Evolutionary conservation across 2,329 filamentous ascomycete species (phyloP).

Genomic region (Fusarium sp.): DNA sequence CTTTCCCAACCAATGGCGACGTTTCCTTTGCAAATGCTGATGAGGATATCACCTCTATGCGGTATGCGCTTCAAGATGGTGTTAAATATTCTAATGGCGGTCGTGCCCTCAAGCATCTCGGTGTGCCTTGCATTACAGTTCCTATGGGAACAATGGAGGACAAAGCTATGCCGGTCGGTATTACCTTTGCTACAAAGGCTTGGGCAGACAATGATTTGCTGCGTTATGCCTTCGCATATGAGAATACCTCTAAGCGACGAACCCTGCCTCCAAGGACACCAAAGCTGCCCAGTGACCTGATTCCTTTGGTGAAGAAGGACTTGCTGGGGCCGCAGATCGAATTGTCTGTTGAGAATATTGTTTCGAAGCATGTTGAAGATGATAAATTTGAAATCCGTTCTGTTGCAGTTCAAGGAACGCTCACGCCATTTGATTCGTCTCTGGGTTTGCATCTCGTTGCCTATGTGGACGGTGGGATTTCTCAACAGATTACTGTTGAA

Average conservation of each 20-base stretch:
- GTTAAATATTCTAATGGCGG: slow-evolving; percentile 66
- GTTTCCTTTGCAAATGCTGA: slow-evolving; percentile 62
- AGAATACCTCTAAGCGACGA: background rate
- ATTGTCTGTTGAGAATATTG: too few relatives aligned
- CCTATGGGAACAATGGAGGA: slow-evolving; percentile 62
- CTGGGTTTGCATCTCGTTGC: too few relatives aligned
- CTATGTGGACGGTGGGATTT: too few relatives aligned
- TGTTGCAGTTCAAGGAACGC: too few relatives aligned
- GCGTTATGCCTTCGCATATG: slow-evolving; percentile 37
- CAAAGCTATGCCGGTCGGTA: slow-evolving; percentile 61
- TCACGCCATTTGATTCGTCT: too few relatives aligned
- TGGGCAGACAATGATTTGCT: slow-evolving; percentile 55
- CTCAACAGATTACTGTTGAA: too few relatives aligned
- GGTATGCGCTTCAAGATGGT: slow-evolving; percentile 51
- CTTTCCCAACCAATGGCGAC: slow-evolving; percentile 59
- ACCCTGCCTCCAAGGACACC: too few relatives aligned
- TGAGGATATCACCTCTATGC: slow-evolving; percentile 34
- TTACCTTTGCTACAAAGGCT: slow-evolving; percentile 64
- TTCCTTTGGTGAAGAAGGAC: too few relatives aligned
- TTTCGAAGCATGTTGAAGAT: too few relatives aligned
- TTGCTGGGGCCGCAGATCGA: too few relatives aligned
- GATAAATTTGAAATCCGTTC: too few relatives aligned
- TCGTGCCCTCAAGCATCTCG: slow-evolving; percentile 62
- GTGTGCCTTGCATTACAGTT: slow-evolving; percentile 64
- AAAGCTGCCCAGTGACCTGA: too few relatives aligned